These are phyloP conservation scores for Podospora didyma DNA, from an alignment of 495 filamentous ascomycete species.

Conservation along the genomic window DNA sequence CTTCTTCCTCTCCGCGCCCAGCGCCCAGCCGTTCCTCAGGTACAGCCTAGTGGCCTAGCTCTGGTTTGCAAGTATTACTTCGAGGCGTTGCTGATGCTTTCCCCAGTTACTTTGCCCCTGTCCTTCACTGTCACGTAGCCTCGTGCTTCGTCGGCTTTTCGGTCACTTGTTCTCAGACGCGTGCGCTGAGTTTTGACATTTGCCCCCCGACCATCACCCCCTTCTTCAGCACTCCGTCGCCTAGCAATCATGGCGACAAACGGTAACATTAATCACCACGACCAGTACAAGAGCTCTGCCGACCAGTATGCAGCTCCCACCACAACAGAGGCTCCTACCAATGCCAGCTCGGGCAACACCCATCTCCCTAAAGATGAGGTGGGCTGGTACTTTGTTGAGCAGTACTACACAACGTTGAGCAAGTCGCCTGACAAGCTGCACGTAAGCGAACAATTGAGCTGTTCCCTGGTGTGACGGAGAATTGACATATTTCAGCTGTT, in stretches of 20 bases:
- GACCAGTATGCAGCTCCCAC: constrained; percentile 32
- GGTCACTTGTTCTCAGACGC: constrained; percentile 1
- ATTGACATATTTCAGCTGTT: constrained; percentile 51
- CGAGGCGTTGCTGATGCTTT: too few relatives aligned
- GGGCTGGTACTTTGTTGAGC: constrained; percentile 98
- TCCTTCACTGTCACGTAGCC: neutral
- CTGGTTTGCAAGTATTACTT: too few relatives aligned
- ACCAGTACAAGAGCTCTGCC: constrained; percentile 12
- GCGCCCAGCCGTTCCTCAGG: neutral
- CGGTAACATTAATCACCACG: constrained; percentile 37
- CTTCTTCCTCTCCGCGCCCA: neutral
- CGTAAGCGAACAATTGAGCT: constrained; percentile 46
- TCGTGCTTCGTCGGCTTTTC: neutral
- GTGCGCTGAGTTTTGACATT: constrained; percentile 15
- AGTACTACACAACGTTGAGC: constrained; percentile 97
- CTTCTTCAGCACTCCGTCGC: neutral
- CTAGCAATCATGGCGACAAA: constrained; percentile 46
- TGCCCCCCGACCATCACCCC: constrained; percentile 3
- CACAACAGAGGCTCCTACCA: constrained; percentile 18
- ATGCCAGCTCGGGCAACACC: constrained; percentile 17
- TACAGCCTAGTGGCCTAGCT: neutral
- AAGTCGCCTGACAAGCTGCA: constrained; percentile 89
- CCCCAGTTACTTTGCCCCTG: neutral
- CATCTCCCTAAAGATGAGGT: constrained; percentile 74
- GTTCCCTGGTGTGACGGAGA: constrained; percentile 5